Evolutionary conservation across 2,329 filamentous ascomycete species (phyloP), one percentile per base, ranked within the genome.

Genomic region (Helminthosporium solani): DNA sequence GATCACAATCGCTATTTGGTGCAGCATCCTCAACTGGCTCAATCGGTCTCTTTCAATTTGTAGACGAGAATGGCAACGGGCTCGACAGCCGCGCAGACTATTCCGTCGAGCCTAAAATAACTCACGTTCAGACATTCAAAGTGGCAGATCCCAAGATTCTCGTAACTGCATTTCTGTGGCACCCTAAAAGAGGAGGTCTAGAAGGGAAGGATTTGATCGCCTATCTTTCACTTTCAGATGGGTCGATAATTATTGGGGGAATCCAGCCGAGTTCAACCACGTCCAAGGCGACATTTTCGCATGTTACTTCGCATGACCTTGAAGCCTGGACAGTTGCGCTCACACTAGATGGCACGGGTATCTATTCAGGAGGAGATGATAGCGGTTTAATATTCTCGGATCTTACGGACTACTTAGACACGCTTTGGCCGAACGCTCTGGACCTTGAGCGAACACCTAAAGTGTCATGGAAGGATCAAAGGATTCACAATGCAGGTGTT

Each of bases 361-460:
- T 86, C 3, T 84, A 84, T 52, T 88, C 85, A 1, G 89, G 90
- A 8, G 87, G 88, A 20, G 89, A 95, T 60, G 88, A 94, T 64
- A 84, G 82, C 9, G 73, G 87, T 27, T 73, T 82, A n/a, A 53
- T 80, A 72, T 66, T 59, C 35, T 51, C 44, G 21, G 56, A 57
- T n/a, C 28, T 66, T 2, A 44, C 51, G 0, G 42, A 31, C 11
- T 47, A 57, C 28, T 42, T 43, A 7, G 40, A 45, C 1, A 31
- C 31, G 8, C 42, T 38, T 3, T 42, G 45, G 16, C 46, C 52
- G 3, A 36, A 42, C 7, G 36, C 34, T 16, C 39, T 34, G 20
- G n/a, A 42, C 14, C 30, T 36, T 19, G 34, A 30, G 7, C 35
- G 56, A 11, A 41, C 47, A 14, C 45, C 54, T 31, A 56, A 54